A percentile compares a stretch with the other conserved stretches of the same genome.
Evolutionary conservation across 2,329 filamentous ascomycete genomes (phyloP).

Genomic region (Colletotrichum camelliae): DNA sequence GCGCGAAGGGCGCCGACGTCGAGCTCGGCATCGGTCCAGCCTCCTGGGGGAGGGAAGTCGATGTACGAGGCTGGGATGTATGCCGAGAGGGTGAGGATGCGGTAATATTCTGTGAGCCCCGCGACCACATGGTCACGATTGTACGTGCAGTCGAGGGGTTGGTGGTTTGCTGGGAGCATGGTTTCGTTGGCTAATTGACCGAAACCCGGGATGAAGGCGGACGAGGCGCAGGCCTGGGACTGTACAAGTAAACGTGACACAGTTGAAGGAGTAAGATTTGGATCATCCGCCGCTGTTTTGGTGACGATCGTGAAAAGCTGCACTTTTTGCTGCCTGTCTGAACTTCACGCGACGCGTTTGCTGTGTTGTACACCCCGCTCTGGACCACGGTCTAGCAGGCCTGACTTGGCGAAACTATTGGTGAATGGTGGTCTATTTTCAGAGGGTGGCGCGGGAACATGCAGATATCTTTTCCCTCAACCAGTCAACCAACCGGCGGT

Average conservation of each 20-base stretch:
- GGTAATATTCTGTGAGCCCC: slow-evolving; percentile 11
- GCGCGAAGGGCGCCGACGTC: slow-evolving; percentile 14
- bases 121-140: slow-evolving; percentile 8
- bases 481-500: not conserved
- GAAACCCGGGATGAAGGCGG: not conserved
- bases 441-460: slow-evolving; percentile 9
- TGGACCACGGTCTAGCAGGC: not conserved
- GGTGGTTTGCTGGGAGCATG: not conserved
- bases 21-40: slow-evolving; percentile 18
- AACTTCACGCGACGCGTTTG: slow-evolving; percentile 17
- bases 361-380: not conserved
- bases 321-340: not conserved
- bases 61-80: slow-evolving; percentile 8
- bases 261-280: not conserved
- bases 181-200: not conserved
- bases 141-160: slow-evolving; percentile 14
- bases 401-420: not conserved
- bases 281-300: not conserved
- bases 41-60: slow-evolving; percentile 3
- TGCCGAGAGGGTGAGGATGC: not conserved
- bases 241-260: not conserved
- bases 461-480: not conserved
- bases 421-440: not conserved
- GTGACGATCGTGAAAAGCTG: not conserved
- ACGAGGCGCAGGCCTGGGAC: not conserved